phyloP scores from a whole-genome alignment of 306 rosid species.

The Vicia faba region DNA sequence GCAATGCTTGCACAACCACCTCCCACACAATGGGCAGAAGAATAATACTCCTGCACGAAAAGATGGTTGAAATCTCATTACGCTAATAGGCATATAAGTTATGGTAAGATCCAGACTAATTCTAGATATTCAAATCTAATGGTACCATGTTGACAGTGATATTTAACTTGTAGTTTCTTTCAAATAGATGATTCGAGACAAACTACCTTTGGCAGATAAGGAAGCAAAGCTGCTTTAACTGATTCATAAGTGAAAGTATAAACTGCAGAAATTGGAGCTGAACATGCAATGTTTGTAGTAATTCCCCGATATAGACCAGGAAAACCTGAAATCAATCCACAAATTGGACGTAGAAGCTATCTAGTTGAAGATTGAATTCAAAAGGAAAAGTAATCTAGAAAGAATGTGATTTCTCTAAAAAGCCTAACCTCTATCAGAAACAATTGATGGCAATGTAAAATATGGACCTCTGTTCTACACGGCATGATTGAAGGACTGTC shows the following conservation, averaged over 20 bases:
- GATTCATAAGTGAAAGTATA: constrained; percentile 93
- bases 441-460: constrained; percentile 72
- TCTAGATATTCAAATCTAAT: constrained; percentile 1
- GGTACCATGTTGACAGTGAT: constrained; percentile 20
- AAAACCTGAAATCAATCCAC: constrained; percentile 64
- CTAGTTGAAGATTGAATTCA: constrained; percentile 23
- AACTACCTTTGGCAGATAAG: constrained; percentile 71
- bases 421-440: constrained; percentile 83
- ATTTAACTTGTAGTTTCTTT: constrained; percentile 25
- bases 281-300: constrained; percentile 75
- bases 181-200: constrained; percentile 29
- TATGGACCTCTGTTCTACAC: constrained; percentile 67
- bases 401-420: constrained; percentile 21
- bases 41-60: constrained; percentile 71
- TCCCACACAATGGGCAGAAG: constrained; percentile 77
- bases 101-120: constrained; percentile 19
- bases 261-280: constrained; percentile 95
- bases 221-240: constrained; percentile 84
- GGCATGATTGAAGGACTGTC: constrained; percentile 83
- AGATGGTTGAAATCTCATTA: constrained; percentile 41
- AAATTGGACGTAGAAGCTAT: constrained; percentile 31
- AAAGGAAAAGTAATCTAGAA: constrained; percentile 28
- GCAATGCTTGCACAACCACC: constrained; percentile 97
- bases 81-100: constrained; percentile 23
- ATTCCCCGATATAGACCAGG: constrained; percentile 92